Conservation (phyloP, 352 stramenopile species). For the Globisporangium spinosum region DNA sequence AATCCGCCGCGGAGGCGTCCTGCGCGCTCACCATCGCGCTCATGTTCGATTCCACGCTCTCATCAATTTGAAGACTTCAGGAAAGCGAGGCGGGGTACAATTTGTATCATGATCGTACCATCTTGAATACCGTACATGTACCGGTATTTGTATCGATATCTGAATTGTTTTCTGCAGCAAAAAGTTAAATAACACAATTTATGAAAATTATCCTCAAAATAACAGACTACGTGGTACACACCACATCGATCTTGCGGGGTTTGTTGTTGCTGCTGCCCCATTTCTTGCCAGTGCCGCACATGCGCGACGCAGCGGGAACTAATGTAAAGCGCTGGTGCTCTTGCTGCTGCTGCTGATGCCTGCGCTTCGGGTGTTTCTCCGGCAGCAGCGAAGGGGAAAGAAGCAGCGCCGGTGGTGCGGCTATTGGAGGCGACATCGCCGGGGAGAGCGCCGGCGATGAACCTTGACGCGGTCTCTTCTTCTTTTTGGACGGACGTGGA, state of each 20-base stretch:
- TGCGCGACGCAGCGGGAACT: conserved; percentile 20
- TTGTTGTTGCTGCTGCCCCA: conserved; percentile 5
- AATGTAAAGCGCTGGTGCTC: conserved; percentile 29
- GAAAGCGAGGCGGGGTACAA: too few relatives aligned
- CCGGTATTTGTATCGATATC: too few relatives aligned
- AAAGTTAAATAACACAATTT: conserved; percentile 12
- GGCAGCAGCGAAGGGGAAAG: conserved; percentile 27
- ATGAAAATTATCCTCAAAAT: not conserved
- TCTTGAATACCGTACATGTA: too few relatives aligned
- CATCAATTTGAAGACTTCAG: too few relatives aligned
- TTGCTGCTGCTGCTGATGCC: conserved; percentile 28
- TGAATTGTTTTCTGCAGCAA: too few relatives aligned
- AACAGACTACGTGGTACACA: conserved; percentile 13
- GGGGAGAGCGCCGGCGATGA: conserved; percentile 37
- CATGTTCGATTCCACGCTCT: conserved; percentile 1
- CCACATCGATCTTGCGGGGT: conserved; percentile 15
- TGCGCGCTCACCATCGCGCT: conserved; percentile 9
- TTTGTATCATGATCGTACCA: too few relatives aligned
- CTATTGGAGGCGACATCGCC: conserved; percentile 12
- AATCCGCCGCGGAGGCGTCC: conserved; percentile 30
- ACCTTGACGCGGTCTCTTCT: conserved; percentile 53
- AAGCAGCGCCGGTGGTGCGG: conserved; percentile 20
- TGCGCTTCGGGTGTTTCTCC: conserved; percentile 32
- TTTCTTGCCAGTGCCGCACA: conserved; percentile 25
- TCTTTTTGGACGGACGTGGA: conserved; percentile 46